phyloP scores from a whole-genome alignment of 805 yeast genomes.

The Candida berthetii region DNA sequence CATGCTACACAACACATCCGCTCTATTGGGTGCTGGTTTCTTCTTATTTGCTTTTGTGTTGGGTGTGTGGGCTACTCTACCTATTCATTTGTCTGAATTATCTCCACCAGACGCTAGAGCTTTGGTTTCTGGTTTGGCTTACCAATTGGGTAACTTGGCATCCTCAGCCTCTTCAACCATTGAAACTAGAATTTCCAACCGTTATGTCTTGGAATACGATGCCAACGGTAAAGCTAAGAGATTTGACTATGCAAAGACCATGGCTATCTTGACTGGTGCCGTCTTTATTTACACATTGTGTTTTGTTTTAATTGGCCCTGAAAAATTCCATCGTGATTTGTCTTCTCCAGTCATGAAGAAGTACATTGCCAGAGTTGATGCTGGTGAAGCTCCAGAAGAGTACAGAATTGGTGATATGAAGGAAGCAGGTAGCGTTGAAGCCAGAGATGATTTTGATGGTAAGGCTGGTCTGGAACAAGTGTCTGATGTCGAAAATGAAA shows the following conservation, averaged over 20 bases:
- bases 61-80: slow-evolving; percentile 73
- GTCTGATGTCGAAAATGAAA: background rate
- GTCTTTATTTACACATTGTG: slow-evolving; percentile 49
- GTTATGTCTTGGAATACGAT: slow-evolving; percentile 43
- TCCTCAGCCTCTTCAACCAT: slow-evolving; percentile 69
- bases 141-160: slow-evolving; percentile 70
- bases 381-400: slow-evolving; percentile 2
- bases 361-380: slow-evolving; percentile 20
- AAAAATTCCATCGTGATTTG: slow-evolving; percentile 34
- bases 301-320: slow-evolving; percentile 52
- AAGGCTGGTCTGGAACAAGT: background rate
- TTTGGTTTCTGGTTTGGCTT: slow-evolving; percentile 54
- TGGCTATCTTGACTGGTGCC: slow-evolving; percentile 65
- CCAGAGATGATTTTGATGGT: background rate
- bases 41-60: slow-evolving; percentile 60
- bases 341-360: slow-evolving; percentile 24
- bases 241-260: slow-evolving; percentile 57
- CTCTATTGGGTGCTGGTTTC: slow-evolving; percentile 54
- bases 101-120: slow-evolving; percentile 63
- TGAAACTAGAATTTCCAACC: slow-evolving; percentile 55
- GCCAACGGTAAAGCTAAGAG: slow-evolving; percentile 21
- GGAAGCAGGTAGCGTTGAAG: background rate
- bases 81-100: slow-evolving; percentile 59
- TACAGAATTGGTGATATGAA: background rate
- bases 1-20: slow-evolving; percentile 26